Evolutionary conservation across 371 early-diverging fungal genomes (phyloP).

Genomic region (Caulochytrium protostelioides): DNA sequence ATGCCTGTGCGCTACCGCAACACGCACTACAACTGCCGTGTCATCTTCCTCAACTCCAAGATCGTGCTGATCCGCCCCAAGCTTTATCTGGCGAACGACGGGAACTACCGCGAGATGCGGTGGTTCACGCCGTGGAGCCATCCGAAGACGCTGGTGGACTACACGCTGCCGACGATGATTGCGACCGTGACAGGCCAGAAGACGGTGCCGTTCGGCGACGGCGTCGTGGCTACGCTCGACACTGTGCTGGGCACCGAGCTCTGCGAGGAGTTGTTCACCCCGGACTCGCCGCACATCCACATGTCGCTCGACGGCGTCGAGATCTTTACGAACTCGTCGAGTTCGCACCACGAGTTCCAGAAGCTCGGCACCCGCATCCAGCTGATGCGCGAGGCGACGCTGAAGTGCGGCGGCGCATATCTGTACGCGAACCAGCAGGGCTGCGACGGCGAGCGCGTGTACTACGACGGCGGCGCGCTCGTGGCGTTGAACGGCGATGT

Average conservation of each 20-base stretch:
- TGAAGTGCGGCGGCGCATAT: conserved; percentile 79
- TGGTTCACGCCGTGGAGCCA: conserved; percentile 83
- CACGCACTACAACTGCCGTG: conserved; percentile 72
- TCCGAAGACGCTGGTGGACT: conserved; percentile 38
- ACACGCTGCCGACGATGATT: conserved; percentile 60
- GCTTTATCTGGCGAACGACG: conserved; percentile 80
- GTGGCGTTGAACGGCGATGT: conserved; percentile 74
- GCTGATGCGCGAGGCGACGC: conserved; percentile 68
- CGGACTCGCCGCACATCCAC: conserved; percentile 72
- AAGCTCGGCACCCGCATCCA: conserved; percentile 67
- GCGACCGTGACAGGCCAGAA: conserved; percentile 48
- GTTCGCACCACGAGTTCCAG: conserved; percentile 75
- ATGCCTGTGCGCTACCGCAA: conserved; percentile 40
- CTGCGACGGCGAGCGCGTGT: conserved; percentile 94
- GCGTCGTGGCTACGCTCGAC: conserved; percentile 39
- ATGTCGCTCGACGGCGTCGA: conserved; percentile 90
- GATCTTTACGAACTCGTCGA: conserved; percentile 80
- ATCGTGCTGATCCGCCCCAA: conserved; percentile 91
- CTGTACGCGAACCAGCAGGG: conserved; percentile 91
- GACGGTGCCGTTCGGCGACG: conserved; percentile 64
- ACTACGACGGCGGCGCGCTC: conserved; percentile 88
- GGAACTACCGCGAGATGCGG: conserved; percentile 86
- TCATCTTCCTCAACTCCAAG: conserved; percentile 52
- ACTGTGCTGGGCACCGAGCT: conserved; percentile 81
- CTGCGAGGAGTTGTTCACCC: conserved; percentile 92